phyloP scores from a whole-genome alignment of 345 rosid genomes.

The Corchorus olitorius region DNA sequence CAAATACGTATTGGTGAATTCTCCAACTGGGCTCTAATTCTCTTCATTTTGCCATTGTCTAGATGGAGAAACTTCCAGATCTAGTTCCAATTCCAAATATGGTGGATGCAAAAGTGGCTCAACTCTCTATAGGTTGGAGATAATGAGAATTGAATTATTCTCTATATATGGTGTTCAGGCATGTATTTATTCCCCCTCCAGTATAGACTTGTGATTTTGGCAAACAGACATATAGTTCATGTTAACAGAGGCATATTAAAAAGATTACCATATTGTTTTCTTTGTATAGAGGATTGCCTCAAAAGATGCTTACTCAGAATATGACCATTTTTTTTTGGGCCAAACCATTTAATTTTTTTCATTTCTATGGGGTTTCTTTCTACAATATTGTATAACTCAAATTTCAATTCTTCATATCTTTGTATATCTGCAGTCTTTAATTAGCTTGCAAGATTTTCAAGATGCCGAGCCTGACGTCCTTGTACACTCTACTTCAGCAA shows the following conservation, averaged over 20 bases:
- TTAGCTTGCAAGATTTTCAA: conserved; percentile 79
- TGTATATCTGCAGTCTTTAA: conserved; percentile 51
- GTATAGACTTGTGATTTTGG: neutral
- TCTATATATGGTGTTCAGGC: conserved; percentile 87
- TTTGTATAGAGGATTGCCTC: neutral
- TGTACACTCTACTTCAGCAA: conserved; percentile 66
- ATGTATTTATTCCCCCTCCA: conserved; percentile 26
- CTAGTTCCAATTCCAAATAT: conserved; percentile 46
- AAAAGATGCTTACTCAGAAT: neutral
- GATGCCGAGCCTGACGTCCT: conserved; percentile 90
- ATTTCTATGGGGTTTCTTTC: neutral
- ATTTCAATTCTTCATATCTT: conserved; percentile 26
- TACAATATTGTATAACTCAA: neutral
- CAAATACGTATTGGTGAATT: conserved; percentile 1
- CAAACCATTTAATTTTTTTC: neutral
- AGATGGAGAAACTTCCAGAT: conserved; percentile 60
- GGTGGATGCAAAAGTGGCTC: conserved; percentile 48
- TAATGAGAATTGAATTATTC: conserved; percentile 75
- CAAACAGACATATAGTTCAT: neutral
- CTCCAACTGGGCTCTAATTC: neutral
- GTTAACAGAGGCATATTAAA: neutral
- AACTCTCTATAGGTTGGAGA: conserved; percentile 72
- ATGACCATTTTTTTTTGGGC: neutral
- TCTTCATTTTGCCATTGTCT: conserved; percentile 18
- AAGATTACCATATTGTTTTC: neutral